Base-by-base conservation (phyloP, 2,329 filamentous ascomycete species). In the Colletotrichum sp. region DNA sequence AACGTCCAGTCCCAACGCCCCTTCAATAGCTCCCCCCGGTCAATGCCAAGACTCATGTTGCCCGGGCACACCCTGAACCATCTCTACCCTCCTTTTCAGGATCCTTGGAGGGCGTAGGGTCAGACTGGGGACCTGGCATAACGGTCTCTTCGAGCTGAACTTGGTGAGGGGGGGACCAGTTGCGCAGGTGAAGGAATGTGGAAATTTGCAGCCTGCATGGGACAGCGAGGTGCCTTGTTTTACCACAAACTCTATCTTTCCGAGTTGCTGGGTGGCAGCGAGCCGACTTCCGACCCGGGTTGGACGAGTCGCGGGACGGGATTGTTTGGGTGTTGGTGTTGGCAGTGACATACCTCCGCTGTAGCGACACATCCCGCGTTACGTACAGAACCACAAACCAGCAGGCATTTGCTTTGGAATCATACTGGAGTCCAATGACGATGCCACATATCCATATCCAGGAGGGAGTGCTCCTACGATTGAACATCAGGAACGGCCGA, bases 201-300 rank as follows among this genome's bases (percentile, higher is more conserved):
- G 73, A 75, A 73, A 73, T 75, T 73, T 60, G 64, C 70, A 69
- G 39, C 36, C 61, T 72, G 64, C 70, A 69, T 68, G 64, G 59
- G 68, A 60, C 64, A 69, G 64, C 64, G 64, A 73, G 65, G 73
- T 75, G 73, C 73, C 70, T 73, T 75, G 73, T 75, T 75, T 75
- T 75, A 65, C 48, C 24, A 61, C 43, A 73, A 75, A 75, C 73
- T 75, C 73, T 69, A 75, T 75, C 73, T 75, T 65, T 64, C 69
- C 70, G 64, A 72, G 59, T 57, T 73, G 57, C 59, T 71, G 68
- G 55, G 55, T 68, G 70, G 69, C 57, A 64, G 73, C 59, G 70
- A 75, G 70, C 73, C 70, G 73, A 73, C 73, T 68, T 68, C 73
- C 73, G 73, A 75, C 69, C 73, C 69, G 70, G 73, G 55, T 64